Conservation (phyloP, 768 basidiomycete species). For the Suillus luteus region DNA sequence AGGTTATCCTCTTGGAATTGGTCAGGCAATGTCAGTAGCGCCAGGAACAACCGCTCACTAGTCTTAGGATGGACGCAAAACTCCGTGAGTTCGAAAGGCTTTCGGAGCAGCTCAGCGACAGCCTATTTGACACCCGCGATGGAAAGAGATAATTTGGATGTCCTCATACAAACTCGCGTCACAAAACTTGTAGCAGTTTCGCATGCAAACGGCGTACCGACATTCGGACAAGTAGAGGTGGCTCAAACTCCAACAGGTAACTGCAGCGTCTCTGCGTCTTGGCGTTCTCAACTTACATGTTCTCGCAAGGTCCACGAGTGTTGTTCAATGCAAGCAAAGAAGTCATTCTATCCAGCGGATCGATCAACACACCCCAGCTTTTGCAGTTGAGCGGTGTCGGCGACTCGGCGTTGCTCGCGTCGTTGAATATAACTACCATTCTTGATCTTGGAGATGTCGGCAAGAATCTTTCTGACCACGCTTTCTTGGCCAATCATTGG, state of each 20-base stretch:
- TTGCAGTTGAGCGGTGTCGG: neutral
- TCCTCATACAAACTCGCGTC: neutral
- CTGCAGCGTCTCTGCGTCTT: neutral
- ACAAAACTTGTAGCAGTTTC: neutral
- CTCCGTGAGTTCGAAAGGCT: neutral
- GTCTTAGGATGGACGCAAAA: neutral
- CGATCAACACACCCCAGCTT: neutral
- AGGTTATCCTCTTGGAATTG: neutral
- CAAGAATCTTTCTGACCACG: neutral
- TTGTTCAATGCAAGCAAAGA: neutral
- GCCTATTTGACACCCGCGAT: neutral
- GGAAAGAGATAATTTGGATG: neutral
- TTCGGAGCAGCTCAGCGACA: neutral
- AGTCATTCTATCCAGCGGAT: neutral
- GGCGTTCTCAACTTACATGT: neutral
- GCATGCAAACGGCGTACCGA: neutral
- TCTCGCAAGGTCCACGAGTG: neutral
- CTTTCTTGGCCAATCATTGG: neutral
- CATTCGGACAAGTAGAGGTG: neutral
- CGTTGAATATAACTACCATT: neutral
- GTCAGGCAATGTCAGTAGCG: neutral
- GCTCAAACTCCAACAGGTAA: neutral
- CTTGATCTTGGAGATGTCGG: neutral
- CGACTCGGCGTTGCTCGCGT: neutral
- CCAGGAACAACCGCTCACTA: neutral